A percentile compares a stretch with the other conserved stretches of the same genome.
phyloP scores from a whole-genome alignment of 306 rosid species.

The Prunus campanulata region DNA sequence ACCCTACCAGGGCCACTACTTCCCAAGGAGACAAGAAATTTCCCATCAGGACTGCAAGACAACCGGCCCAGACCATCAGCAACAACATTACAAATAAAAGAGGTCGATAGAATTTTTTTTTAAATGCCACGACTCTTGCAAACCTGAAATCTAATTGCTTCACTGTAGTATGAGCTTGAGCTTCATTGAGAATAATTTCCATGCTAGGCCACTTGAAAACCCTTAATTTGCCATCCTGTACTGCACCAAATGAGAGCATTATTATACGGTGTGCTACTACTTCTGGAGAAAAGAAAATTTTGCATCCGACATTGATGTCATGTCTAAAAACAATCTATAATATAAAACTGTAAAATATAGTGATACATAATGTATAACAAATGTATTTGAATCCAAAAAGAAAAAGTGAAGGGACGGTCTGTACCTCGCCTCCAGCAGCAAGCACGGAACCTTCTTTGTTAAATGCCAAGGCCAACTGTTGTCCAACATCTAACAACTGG shows the following conservation, averaged over 20 bases:
- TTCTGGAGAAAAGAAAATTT: slow-evolving; percentile 8
- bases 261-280: slow-evolving; percentile 34
- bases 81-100: slow-evolving; percentile 27
- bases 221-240: slow-evolving; percentile 87
- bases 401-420: slow-evolving; percentile 24
- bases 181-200: slow-evolving; percentile 61
- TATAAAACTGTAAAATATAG: background rate
- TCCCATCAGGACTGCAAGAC: slow-evolving; percentile 77
- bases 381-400: background rate
- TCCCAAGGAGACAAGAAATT: slow-evolving; percentile 77
- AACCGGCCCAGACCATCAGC: slow-evolving; percentile 30
- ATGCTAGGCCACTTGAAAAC: slow-evolving; percentile 92
- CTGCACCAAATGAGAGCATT: slow-evolving; percentile 57
- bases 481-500: slow-evolving; percentile 64
- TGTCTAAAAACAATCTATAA: background rate
- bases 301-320: background rate
- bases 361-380: background rate
- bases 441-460: slow-evolving; percentile 65
- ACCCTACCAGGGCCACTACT: slow-evolving; percentile 80
- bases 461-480: slow-evolving; percentile 76
- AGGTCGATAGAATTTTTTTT: background rate
- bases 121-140: slow-evolving; percentile 17
- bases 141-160: slow-evolving; percentile 92
- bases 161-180: slow-evolving; percentile 59
- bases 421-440: slow-evolving; percentile 91